Evolutionary conservation across 805 yeast genomes (phyloP), one percentile per base, ranked within the genome.

Genomic region (Tetrapisispora phaffii): DNA sequence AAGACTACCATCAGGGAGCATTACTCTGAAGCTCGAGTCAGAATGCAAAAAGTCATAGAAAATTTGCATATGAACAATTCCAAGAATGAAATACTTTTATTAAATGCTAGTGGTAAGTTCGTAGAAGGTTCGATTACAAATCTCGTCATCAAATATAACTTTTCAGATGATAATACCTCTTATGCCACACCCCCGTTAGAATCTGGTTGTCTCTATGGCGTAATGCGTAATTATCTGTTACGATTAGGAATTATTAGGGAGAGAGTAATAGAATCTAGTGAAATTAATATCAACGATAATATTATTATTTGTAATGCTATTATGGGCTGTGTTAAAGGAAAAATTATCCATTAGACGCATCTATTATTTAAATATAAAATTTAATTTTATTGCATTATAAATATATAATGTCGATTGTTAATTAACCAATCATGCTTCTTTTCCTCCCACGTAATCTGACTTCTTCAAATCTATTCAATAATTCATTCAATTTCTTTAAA

Each of bases 391-490:
- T 28, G 31, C 6, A 34, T 7, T 21, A 22, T 15, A 7, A 12
- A 35, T 9, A 35, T 21, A 20, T 35, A 29, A 3, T 5, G 15
- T 13, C 4, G 8, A 13, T 7, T 2, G n/a, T 15, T 21, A 9
- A 15, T 34, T 55, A 81, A 16, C 98, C 98, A 40, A 89, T 67
- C 96, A 90, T 86, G 47, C 95, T 83, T 64, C 98, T 76, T 74
- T 93, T 93, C 53, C 98, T 74, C 1, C 98, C 98, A 59, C 98
- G 77, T 68, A 83, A 63, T 56, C 97, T 71, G 1, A 90, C 97
- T 37, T 83, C 94, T 44, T 80, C 85, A 42, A 93, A 73, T 59
- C 89, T 74, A 44, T 71, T 72, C 47, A 77, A 52, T 0, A 81
- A 75, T 50, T 83, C 93, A 15, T 58, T 67, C 34, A 66, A 51